Percentiles rank a stretch among this genome's conserved stretches.
Conservation (phyloP, 495 filamentous ascomycete genomes). For the Xylaria nigripes region DNA sequence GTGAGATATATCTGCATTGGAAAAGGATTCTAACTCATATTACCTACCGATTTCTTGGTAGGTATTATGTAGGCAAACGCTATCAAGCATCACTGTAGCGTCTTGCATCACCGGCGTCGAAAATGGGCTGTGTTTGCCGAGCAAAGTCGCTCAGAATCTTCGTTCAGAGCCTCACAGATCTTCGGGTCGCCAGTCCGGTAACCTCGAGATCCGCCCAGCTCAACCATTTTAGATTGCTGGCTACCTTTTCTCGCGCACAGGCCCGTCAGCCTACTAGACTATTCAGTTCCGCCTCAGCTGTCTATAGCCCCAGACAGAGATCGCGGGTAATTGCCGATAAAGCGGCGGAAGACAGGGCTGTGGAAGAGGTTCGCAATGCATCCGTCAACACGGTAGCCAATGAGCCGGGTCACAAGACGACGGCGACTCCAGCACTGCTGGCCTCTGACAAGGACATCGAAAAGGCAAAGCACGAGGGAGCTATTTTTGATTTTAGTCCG, state of each 20-base stretch:
- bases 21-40: too few relatives aligned
- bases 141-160: conserved; percentile 40
- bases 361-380: neutral
- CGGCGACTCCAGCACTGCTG: neutral
- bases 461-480: conserved; percentile 15
- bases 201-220: conserved; percentile 1
- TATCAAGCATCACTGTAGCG: neutral
- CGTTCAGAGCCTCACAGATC: conserved; percentile 38
- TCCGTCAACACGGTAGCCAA: neutral
- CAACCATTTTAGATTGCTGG: neutral
- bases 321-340: neutral
- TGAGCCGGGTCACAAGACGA: neutral
- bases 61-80: too few relatives aligned
- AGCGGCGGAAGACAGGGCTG: neutral
- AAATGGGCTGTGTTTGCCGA: conserved; percentile 43
- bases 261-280: neutral
- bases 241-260: neutral
- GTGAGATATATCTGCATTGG: too few relatives aligned
- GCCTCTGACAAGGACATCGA: conserved; percentile 2
- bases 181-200: conserved; percentile 27
- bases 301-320: neutral
- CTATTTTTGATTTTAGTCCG: conserved; percentile 23
- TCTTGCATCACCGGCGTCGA: neutral
- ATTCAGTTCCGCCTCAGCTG: conserved; percentile 3
- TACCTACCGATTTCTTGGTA: too few relatives aligned